Evolutionary conservation across 1,284 basidiomycete genomes (phyloP).

Genomic region (Melanopsichium pennsylvanicum): DNA sequence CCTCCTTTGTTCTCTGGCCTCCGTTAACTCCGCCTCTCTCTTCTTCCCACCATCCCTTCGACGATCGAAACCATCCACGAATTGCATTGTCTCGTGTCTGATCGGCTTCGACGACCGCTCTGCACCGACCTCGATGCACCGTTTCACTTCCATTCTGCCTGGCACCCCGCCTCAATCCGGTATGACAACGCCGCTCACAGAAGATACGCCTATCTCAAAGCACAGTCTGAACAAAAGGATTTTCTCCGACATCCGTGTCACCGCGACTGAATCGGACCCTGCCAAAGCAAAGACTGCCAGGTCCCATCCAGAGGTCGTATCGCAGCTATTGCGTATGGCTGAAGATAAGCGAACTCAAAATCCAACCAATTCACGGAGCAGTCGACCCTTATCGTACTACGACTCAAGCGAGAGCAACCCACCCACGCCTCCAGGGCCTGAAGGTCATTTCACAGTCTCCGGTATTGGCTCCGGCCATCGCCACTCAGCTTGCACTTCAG

Average conservation of each 20-base stretch:
- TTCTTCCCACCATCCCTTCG: neutral
- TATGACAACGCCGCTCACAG: constrained; percentile 19
- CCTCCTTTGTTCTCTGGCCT: neutral
- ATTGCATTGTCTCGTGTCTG: neutral
- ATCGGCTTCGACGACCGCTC: neutral
- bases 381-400: constrained; percentile 27
- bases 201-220: constrained; percentile 1
- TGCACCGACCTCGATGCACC: neutral
- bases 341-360: neutral
- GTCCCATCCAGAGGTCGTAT: neutral
- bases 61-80: neutral
- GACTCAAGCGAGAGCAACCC: constrained; percentile 33
- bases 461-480: constrained; percentile 11
- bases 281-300: neutral
- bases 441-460: neutral
- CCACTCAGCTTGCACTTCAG: constrained; percentile 1
- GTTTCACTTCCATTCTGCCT: constrained; percentile 1
- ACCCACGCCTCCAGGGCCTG: constrained; percentile 29
- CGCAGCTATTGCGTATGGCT: neutral
- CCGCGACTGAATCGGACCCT: neutral
- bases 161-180: constrained; percentile 28
- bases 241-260: neutral
- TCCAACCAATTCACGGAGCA: constrained; percentile 1
- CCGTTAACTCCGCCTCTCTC: neutral
- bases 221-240: neutral